A percentile compares a stretch with the other conserved stretches of the same genome.
phyloP scores from a whole-genome alignment of 2,329 filamentous ascomycete species.

The Rutstroemia sp. region DNA sequence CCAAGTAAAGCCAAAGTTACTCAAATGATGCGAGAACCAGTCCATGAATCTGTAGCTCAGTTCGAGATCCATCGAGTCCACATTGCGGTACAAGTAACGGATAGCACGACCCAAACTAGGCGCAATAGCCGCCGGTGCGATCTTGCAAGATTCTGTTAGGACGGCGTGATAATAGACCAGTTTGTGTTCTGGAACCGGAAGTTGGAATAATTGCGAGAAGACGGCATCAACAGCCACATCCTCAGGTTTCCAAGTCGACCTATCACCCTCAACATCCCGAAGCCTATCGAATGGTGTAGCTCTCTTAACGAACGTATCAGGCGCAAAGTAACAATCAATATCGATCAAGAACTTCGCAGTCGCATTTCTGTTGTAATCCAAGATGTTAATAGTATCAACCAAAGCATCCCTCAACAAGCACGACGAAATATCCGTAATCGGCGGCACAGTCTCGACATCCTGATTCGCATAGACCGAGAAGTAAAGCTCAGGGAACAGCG shows the following conservation, averaged over 20 bases:
- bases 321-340: slow-evolving; percentile 87
- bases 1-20: slow-evolving; percentile 99
- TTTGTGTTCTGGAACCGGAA: slow-evolving; percentile 85
- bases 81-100: slow-evolving; percentile 77
- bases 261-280: slow-evolving; percentile 55
- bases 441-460: slow-evolving; percentile 82
- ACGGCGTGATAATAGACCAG: slow-evolving; percentile 95
- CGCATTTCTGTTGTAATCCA: slow-evolving; percentile 86
- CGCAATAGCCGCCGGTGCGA: slow-evolving; percentile 92
- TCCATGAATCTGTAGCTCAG: slow-evolving; percentile 82
- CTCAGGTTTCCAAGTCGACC: slow-evolving; percentile 91
- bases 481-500: slow-evolving; percentile 87
- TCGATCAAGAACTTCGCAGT: slow-evolving; percentile 88
- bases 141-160: slow-evolving; percentile 90
- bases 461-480: slow-evolving; percentile 87
- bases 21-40: slow-evolving; percentile 96
- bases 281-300: slow-evolving; percentile 90
- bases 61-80: slow-evolving; percentile 79
- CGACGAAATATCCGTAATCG: slow-evolving; percentile 66
- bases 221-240: slow-evolving; percentile 96
- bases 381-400: slow-evolving; percentile 85
- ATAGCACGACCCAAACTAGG: slow-evolving; percentile 91
- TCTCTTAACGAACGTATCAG: slow-evolving; percentile 85
- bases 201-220: slow-evolving; percentile 87
- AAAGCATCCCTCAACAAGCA: slow-evolving; percentile 80